Conservation (phyloP, 1,284 basidiomycete genomes). For the Papiliotrema flavescens region DNA sequence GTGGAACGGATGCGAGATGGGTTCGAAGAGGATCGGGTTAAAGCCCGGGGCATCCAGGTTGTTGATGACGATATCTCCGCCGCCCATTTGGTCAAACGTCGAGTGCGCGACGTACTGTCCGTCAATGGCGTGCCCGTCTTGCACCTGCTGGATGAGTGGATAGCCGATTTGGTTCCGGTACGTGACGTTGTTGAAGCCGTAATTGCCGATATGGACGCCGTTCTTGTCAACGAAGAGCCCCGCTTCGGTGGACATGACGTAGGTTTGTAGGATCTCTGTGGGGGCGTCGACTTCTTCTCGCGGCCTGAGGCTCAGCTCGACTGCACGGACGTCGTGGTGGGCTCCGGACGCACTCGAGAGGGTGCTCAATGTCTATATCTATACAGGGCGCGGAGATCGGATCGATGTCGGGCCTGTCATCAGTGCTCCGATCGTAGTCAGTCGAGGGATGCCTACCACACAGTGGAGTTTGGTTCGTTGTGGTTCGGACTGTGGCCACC, state of each 20-base stretch:
- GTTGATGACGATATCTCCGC: constrained; percentile 40
- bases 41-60: constrained; percentile 39
- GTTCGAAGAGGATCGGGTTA: too few relatives aligned
- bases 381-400: background rate
- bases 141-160: constrained; percentile 31
- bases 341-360: constrained; percentile 7
- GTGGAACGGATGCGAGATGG: constrained; percentile 46
- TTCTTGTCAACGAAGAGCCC: constrained; percentile 18
- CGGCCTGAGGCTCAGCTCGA: constrained; percentile 22
- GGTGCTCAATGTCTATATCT: constrained; percentile 23
- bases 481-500: background rate
- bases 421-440: background rate
- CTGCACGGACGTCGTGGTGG: too few relatives aligned
- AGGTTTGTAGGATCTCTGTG: constrained; percentile 7
- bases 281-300: constrained; percentile 23
- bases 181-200: constrained; percentile 29
- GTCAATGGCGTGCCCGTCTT: constrained; percentile 19
- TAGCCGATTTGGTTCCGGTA: constrained; percentile 37
- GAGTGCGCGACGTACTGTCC: constrained; percentile 17
- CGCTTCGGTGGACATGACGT: constrained; percentile 20
- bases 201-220: constrained; percentile 4
- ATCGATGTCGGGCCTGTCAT: constrained; percentile 6
- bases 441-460: constrained; percentile 20
- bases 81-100: constrained; percentile 21
- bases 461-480: constrained; percentile 9